Evolutionary conservation across 331 rosid species (phyloP), one percentile per base, ranked within the genome.

Genomic region (Arachis monticola): DNA sequence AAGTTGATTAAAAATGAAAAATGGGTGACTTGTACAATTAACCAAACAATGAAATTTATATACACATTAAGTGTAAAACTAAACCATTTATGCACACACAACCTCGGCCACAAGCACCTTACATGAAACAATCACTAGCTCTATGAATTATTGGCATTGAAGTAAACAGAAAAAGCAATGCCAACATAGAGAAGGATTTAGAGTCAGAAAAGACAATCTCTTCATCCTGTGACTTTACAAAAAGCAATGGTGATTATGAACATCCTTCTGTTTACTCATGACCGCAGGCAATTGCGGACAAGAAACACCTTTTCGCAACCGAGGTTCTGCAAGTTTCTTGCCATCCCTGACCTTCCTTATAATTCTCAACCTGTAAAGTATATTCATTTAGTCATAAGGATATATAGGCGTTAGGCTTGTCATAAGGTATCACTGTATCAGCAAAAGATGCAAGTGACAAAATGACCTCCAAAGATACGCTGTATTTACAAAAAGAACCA

Each of bases 341-440:
- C 97, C 99, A 94, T 17, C 89, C 96, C 51, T 41, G 67, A 4
- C 92, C 96, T 67, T 83, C 97, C 67, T 83, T 86, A 74, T 84
- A 94, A 74, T 5, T 75, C 78, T 92, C 99, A 79, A 92, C 90
- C 99, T 92, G 85, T 30, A 74, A 72, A 10, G 50, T 62, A 5
- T 9, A 12, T 51, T 11, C 56, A 35, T 30, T 53, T 13, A 4
- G 61, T 35, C 58, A 3, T 17, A 27, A 3, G 30, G 27, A n/a
- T 46, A 53, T 12, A 10, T 52, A 73, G 40, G 30, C 40, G 41
- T 69, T 61, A 70, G 40, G 68, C 45, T 57, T 57, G 51, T 60
- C 47, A 5, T 40, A 38, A 10, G 53, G 22, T 17, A 17, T 17
- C 22, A 17, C 22, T 17, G 57, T 14, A 35, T 67, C 51, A 41